Base-by-base conservation (phyloP, 2,329 filamentous ascomycete species). In the Decorospora gaudefroyi region DNA sequence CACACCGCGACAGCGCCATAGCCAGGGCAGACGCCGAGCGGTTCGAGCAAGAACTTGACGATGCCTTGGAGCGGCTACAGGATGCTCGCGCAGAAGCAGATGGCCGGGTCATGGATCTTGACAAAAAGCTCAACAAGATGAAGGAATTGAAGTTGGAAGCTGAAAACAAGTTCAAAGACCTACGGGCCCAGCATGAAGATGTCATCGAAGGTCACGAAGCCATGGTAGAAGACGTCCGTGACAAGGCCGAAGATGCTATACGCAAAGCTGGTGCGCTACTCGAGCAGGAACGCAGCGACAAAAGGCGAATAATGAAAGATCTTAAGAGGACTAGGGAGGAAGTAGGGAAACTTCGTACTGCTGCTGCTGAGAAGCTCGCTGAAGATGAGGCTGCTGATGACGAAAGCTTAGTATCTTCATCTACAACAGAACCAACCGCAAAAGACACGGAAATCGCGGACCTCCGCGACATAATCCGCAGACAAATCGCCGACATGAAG, bases 221-320 rank as follows among this genome's bases (percentile, higher is more conserved):
- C 2, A 52, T 58, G 28, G 33, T 66, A 17, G 57, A 64, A 35
- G 57, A 64, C 17, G 53, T 68, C 9, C 65, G 64, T 13, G 55
- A 61, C 7, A 70, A 63, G 23, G 67, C 67, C 4, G 67, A 69
- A 42, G 66, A 70, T 30, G 66, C 62, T 3, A 58, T 70, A 2
- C 57, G 63, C 35, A 69, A 68, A 47, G 59, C 61, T 3, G 61
- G 61, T 25, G 50, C 55, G 7, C 46, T 70, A 4, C 55, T 70
- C 3, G 55, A 67, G 16, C 59, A 62, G n/a, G 65, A 70, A 40
- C 55, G 65, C 17, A 60, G 42, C 23, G 66, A 69, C 33, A 69
- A 65, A 51, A 55, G 54, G 22, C 54, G 59, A 17, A 29, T 63
- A 11, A 32, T 45, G 1, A 66, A 61, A 27, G 61, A 69, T 2